Base-by-base conservation (phyloP, 257 asterid species). In the Ilex asprella region DNA sequence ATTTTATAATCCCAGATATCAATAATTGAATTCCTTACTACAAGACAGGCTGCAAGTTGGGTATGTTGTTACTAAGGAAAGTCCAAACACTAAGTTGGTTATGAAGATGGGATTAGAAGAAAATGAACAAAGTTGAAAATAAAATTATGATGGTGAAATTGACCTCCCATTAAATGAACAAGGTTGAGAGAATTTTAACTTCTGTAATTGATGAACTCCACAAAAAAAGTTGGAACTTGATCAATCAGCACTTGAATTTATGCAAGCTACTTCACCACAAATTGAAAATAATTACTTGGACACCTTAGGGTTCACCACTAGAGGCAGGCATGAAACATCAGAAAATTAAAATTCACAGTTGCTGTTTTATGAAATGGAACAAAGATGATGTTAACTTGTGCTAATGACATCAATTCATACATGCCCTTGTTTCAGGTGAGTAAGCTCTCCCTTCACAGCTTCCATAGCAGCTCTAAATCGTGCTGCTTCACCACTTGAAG, bases 401-500 rank as follows among this genome's bases (percentile, higher is more conserved):
- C 52, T 15, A 51, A 49, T 4, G 16, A 6, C 10, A 3, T 21
- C 6, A 53, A 31, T 10, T 64, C 76, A 75, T 85, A 92, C 99
- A 64, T 92, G 93, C 77, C 82, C 80, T 10, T 70, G 76, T 76
- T 74, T 82, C 73, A 84, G 75, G 64, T 92, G 91, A 61, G 57
- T 72, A 65, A 89, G 77, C 76, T 92, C 96, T 69, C 97, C 99
- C 80, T 85, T 92, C 58, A 86, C 74, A 21, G 89, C 75, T 77
- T 92, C 96, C 71, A 92, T 73, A 32, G 91, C 85, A 75, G 97
- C 99, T 81, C 81, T 81, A 61, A 87, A 84, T 56, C 99, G 79
- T 62, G 97, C 99, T 64, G 84, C 84, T 85, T 92, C 97, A 61
- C 99, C 99, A 75, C 90, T 92, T 61, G 99, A 86, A 75, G 99